Evolutionary conservation across 768 basidiomycete species (phyloP).

Genomic region (Calocera cornea): DNA sequence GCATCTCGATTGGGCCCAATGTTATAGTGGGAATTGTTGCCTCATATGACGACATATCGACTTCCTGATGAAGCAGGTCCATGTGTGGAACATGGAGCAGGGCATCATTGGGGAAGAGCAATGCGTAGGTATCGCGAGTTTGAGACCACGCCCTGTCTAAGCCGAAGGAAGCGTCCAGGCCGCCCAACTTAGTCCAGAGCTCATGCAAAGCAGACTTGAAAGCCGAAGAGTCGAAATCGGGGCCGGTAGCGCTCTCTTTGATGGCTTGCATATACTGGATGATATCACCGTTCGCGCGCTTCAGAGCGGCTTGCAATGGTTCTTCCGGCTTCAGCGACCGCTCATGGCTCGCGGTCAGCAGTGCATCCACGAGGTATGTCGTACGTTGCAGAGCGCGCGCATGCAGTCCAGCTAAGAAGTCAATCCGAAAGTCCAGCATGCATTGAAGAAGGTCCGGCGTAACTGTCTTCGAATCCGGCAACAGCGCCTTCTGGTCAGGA

Average conservation of each 20-base stretch:
- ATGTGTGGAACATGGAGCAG: background rate
- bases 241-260: background rate
- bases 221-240: background rate
- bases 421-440: background rate
- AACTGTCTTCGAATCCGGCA: background rate
- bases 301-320: background rate
- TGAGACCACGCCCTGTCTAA: background rate
- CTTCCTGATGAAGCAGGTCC: background rate
- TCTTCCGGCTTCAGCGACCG: background rate
- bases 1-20: conserved; percentile 43
- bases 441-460: background rate
- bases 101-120: background rate
- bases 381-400: background rate
- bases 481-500: background rate
- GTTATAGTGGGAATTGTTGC: conserved; percentile 26
- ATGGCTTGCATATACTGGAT: background rate
- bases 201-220: background rate
- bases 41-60: background rate
- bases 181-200: background rate
- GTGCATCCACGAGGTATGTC: background rate
- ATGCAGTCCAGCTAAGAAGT: background rate
- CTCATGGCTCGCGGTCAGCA: background rate
- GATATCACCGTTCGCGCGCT: background rate
- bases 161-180: background rate
- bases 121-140: background rate